Evolutionary conservation across 148 eudicot species (phyloP), one percentile per base, ranked within the genome.

Genomic region (Hydrangea macrophylla): DNA sequence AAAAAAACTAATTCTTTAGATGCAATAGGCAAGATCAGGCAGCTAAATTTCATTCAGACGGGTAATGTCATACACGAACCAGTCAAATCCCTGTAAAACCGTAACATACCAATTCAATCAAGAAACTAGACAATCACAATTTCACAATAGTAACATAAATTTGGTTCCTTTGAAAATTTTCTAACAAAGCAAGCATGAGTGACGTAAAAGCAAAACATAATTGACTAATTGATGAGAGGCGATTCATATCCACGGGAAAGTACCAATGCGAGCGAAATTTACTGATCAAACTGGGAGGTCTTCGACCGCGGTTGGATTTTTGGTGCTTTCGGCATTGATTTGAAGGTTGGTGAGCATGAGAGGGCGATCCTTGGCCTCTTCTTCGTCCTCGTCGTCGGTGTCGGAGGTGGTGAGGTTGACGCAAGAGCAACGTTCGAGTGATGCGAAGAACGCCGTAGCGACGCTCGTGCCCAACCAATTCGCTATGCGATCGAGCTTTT

Each of bases 391-490:
- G 55, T 89, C 88, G 40, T 85, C 92, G 32, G 53, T 54, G 15
- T 86, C 84, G 72, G 77, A 32, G 57, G 96, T 83, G 80, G 73
- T 65, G 68, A 89, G 83, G 63, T 82, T 82, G 74, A 89, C 77
- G 82, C 92, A 89, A 2, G 89, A 81, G 70, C 82, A 89, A 0
- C 89, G 89, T 59, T 89, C 92, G 0, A 89, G 71, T 20, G 92
- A 89, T 35, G 96, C 77, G 79, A 89, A 89, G 75, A 89, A 89
- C 30, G 96, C 96, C 27, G 89, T 70, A 35, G 85, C 84, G 6
- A 89, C 88, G 79, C 82, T 74, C 4, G 78, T 68, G 25, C 92
- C 89, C 39, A 88, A 63, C 79, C 79, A 85, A 58, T 80, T 77
- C 8, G 89, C 92, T 15, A 79, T 76, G 59, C 73, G 71, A 75